phyloP scores from a whole-genome alignment of 192 early-diverging fungal species.

The Coemansia sp. region DNA sequence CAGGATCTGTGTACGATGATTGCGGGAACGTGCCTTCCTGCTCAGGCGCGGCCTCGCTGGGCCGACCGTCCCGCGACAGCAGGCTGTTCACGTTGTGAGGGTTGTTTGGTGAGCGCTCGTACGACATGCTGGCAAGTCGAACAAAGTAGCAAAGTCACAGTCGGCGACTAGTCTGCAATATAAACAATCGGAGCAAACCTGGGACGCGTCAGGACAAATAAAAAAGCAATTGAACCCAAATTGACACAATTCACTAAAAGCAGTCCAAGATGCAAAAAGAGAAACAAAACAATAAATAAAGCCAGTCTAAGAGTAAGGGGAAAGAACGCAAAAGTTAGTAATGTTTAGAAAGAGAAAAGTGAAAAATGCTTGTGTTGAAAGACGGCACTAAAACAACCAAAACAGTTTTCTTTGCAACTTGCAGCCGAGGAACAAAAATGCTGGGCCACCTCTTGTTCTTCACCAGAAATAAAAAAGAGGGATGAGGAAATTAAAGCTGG shows the following conservation, averaged over 20 bases:
- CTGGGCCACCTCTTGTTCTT: neutral
- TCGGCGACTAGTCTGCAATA: neutral
- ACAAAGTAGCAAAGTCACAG: neutral
- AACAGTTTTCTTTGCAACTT: neutral
- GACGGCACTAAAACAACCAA: neutral
- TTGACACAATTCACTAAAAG: neutral
- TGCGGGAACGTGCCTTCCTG: constrained; percentile 16
- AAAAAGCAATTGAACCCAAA: neutral
- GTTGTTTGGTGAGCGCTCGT: constrained; percentile 37
- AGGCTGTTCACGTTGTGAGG: constrained; percentile 50
- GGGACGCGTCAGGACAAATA: neutral
- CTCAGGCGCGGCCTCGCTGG: constrained; percentile 12
- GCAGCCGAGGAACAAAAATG: too few species aligned
- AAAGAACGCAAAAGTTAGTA: neutral
- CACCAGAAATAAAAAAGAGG: constrained; percentile 6
- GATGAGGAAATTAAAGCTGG: neutral
- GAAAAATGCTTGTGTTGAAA: neutral
- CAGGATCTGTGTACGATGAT: constrained; percentile 19
- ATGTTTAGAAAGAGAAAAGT: neutral
- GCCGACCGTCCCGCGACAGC: constrained; percentile 25
- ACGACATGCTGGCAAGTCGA: constrained; percentile 30
- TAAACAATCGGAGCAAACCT: neutral
- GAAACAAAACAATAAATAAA: neutral
- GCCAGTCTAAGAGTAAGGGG: neutral
- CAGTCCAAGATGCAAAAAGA: neutral